Evolutionary conservation across 768 basidiomycete genomes (phyloP), one percentile per base, ranked within the genome.

Genomic region (Heimioporus sp.): DNA sequence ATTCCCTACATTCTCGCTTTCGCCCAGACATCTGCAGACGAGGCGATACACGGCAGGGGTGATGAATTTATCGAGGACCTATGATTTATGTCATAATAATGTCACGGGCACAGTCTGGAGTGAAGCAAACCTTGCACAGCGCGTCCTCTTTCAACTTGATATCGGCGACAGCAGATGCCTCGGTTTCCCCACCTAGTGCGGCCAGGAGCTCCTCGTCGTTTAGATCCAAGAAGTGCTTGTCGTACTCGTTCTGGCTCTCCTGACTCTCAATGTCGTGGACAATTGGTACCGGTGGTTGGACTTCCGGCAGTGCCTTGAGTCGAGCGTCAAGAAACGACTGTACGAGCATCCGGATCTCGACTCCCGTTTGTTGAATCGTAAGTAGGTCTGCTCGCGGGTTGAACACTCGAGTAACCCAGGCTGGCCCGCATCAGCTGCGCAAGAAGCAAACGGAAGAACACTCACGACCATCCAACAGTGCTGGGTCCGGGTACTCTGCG

Each of bases 211-310:
- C 76, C 19, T 83, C 84, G 58, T 90, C 87, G 47, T 80, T 71
- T 20, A 83, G 73, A 49, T 86, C 81, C 43, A 86, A 69, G 53
- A 82, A 79, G 37, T 85, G 61, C 40, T 73, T 71, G 15, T 78
- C 81, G 56, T 83, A 92, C 47, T 86, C 83, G 50, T 92, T 89
- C 61, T 94, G 90, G 56, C 86, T 91, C 54, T 92, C 90, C 60
- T 82, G 80, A 40, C 76, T 78, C 35, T 79, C 80, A 16, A 55
- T 15, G 41, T 54, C 34, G 62, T 62, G 31, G 54, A 42, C 48
- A 50, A 66, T 54, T 5, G 63, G 52, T 28, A 69, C 64, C 0
- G 74, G 77, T 35, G 55, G 49, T 46, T 54, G 65, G 17, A 67
- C 67, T 41, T 49, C 59, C 10, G 82, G 82, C 24, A 87, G 58